phyloP scores from a whole-genome alignment of 352 stramenopile genomes.

The Albugo candida region DNA sequence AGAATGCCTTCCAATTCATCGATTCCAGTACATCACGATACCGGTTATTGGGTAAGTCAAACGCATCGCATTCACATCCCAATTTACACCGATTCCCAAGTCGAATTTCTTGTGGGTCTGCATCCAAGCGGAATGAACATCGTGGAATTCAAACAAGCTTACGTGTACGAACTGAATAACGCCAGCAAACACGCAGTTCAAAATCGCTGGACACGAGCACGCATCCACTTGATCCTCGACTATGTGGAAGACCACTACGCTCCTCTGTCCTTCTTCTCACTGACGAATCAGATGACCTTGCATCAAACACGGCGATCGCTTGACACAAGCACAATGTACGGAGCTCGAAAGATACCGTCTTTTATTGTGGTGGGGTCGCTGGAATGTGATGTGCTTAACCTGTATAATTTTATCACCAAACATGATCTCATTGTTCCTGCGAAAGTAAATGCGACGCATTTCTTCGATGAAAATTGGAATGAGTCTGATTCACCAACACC shows the following conservation, averaged over 20 bases:
- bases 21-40: conserved; percentile 96
- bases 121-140: conserved; percentile 58
- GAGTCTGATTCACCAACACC: conserved; percentile 30
- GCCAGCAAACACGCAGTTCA: conserved; percentile 89
- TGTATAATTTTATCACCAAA: conserved; percentile 96
- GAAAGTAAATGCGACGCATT: conserved; percentile 92
- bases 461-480: conserved; percentile 97
- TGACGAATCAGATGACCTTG: conserved; percentile 82
- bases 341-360: conserved; percentile 58
- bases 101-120: conserved; percentile 76
- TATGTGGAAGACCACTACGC: conserved; percentile 81
- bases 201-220: conserved; percentile 81
- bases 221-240: conserved; percentile 97
- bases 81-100: conserved; percentile 72
- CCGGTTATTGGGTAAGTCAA: conserved; percentile 89
- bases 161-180: conserved; percentile 99
- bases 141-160: conserved; percentile 83
- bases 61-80: conserved; percentile 95
- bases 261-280: conserved; percentile 34
- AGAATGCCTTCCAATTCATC: conserved; percentile 87
- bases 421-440: conserved; percentile 87
- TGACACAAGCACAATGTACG: conserved; percentile 74
- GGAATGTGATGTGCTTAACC: conserved; percentile 91
- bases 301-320: conserved; percentile 91
- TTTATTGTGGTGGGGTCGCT: conserved; percentile 92